These are phyloP conservation scores for Sporothrix euskadiensis DNA, from an alignment of 2,329 filamentous ascomycete species.

Conservation along the genomic window DNA sequence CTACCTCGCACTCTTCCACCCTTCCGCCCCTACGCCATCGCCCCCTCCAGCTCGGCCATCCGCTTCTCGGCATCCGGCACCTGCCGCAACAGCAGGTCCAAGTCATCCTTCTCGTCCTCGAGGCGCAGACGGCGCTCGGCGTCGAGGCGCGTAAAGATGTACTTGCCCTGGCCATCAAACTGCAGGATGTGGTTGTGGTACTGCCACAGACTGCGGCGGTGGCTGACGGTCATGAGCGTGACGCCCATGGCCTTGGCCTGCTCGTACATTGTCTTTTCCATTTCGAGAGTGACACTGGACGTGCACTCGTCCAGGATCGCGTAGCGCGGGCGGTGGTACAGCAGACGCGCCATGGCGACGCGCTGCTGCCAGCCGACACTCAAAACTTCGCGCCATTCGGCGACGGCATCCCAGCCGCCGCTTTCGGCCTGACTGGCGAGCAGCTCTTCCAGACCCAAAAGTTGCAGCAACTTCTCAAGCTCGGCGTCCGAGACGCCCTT, in stretches of 20 bases:
- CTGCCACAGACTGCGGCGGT: conserved; percentile 89
- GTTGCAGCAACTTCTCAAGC: conserved; percentile 71
- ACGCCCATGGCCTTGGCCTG: conserved; percentile 88
- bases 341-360: conserved; percentile 92
- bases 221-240: conserved; percentile 95
- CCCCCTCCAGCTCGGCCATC: conserved; percentile 72
- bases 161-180: conserved; percentile 92
- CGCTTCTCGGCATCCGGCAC: conserved; percentile 86
- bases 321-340: conserved; percentile 90
- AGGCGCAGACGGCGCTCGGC: conserved; percentile 80
- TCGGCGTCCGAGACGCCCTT: conserved; percentile 82
- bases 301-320: conserved; percentile 98
- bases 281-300: conserved; percentile 89
- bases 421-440: conserved; percentile 62
- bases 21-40: conserved; percentile 31
- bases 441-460: conserved; percentile 80
- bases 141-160: conserved; percentile 85
- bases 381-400: conserved; percentile 94
- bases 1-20: background rate
- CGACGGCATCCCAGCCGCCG: conserved; percentile 85
- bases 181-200: conserved; percentile 94
- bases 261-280: conserved; percentile 95
- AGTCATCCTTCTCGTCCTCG: conserved; percentile 95
- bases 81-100: conserved; percentile 80
- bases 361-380: conserved; percentile 92